Evolutionary conservation across 2,329 filamentous ascomycete species (phyloP).

Genomic region (Botrytis medusae): DNA sequence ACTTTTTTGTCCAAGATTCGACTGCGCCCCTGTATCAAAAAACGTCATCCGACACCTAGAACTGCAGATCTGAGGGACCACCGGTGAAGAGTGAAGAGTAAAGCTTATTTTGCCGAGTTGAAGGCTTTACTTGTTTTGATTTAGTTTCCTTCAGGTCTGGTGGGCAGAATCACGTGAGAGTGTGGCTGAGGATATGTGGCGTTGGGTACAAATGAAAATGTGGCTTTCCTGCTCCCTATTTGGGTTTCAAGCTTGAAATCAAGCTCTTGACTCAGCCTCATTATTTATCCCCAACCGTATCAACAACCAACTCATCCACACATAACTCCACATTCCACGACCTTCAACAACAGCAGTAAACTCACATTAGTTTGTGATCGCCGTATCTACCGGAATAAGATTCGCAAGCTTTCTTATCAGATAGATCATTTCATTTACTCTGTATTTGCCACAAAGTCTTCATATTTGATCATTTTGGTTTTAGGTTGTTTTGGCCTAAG

Average conservation of each 20-base stretch:
- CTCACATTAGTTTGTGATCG: background rate
- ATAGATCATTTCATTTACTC: constrained; percentile 7
- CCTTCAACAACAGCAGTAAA: background rate
- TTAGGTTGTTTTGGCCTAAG: constrained; percentile 23
- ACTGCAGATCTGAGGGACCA: constrained; percentile 5
- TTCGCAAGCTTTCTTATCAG: background rate
- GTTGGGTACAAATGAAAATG: background rate
- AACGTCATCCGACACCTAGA: constrained; percentile 17
- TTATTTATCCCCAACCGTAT: constrained; percentile 8
- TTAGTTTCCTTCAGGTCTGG: background rate
- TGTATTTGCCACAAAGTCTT: constrained; percentile 22
- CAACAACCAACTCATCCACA: constrained; percentile 16
- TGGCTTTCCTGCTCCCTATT: background rate
- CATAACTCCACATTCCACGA: constrained; percentile 8
- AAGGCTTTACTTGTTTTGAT: background rate
- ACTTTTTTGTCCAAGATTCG: constrained; percentile 15
- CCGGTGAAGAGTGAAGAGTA: background rate
- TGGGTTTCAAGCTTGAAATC: background rate
- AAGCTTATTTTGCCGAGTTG: constrained; percentile 2
- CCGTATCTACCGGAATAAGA: background rate
- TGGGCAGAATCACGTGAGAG: background rate
- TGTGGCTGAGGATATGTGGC: constrained; percentile 7
- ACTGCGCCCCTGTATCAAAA: constrained; percentile 14
- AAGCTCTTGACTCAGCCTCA: constrained; percentile 19
- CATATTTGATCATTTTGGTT: constrained; percentile 21